Percentiles rank a stretch among this genome's conserved stretches.
Evolutionary conservation across 441 rosid species (phyloP).

Genomic region (Syzygium malaccense): DNA sequence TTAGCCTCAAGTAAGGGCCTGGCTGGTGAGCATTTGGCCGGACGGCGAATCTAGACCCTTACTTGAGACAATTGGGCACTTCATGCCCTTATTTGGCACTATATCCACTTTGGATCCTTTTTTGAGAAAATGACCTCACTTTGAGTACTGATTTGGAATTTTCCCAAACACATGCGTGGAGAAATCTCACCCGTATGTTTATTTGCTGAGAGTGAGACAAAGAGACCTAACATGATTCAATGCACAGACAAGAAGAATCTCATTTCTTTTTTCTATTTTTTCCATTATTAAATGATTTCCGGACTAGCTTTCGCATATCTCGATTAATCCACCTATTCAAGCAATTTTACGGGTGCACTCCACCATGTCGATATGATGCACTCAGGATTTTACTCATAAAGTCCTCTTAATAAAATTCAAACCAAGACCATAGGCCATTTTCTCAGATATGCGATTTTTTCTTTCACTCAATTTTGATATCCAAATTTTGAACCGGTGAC

Average conservation of each 20-base stretch:
- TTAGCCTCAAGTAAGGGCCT: no score
- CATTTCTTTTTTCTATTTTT: accelerated
- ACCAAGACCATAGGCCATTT: neutral
- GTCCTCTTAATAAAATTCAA: neutral
- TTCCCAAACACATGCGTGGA: neutral
- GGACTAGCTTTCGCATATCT: neutral
- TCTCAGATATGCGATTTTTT: neutral
- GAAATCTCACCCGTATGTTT: neutral
- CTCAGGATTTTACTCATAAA: neutral
- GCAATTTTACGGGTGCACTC: neutral
- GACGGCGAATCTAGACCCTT: no score
- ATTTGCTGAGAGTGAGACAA: neutral
- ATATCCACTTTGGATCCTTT: no score
- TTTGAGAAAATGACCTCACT: no score
- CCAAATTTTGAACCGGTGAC: neutral
- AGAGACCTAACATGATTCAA: neutral
- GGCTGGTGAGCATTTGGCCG: no score
- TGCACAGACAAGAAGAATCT: neutral
- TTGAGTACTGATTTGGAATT: no score
- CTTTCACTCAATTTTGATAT: neutral
- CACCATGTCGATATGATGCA: neutral
- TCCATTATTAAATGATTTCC: accelerated
- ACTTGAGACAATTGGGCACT: no score
- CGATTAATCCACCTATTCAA: neutral
- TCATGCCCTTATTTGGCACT: no score